Percentiles rank a stretch among this genome's conserved stretches.
Conservation (phyloP, 1,284 basidiomycete genomes). For the Rhodotorula sp. region DNA sequence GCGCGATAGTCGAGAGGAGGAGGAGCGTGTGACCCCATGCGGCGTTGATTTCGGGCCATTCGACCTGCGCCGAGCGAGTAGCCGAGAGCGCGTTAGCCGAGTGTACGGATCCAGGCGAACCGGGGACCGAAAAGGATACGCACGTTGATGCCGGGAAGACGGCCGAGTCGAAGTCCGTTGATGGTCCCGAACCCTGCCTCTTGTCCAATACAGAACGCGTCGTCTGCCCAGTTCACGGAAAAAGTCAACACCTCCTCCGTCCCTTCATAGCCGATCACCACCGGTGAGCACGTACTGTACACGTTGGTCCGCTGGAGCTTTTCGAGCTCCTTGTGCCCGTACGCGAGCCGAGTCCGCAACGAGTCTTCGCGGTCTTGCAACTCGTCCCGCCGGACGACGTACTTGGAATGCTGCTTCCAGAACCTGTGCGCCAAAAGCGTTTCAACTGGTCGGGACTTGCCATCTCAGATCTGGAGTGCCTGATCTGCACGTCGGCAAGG, state of each 20-base stretch:
- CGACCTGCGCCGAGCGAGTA: slow-evolving; percentile 60
- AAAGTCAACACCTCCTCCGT: too few species aligned
- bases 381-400: slow-evolving; percentile 63
- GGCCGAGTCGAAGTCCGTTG: slow-evolving; percentile 87
- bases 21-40: slow-evolving; percentile 97
- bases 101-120: too few species aligned
- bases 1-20: slow-evolving; percentile 81
- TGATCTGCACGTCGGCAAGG: too few species aligned
- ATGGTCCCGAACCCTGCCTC: slow-evolving; percentile 93
- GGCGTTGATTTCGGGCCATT: slow-evolving; percentile 98
- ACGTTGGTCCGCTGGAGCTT: slow-evolving; percentile 92
- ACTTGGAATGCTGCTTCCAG: slow-evolving; percentile 74
- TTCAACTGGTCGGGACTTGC: too few species aligned
- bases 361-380: slow-evolving; percentile 68
- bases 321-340: slow-evolving; percentile 60
- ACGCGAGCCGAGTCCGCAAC: slow-evolving; percentile 60
- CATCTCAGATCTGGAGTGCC: too few species aligned
- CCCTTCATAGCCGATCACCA: too few species aligned
- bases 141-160: slow-evolving; percentile 72
- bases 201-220: slow-evolving; percentile 96
- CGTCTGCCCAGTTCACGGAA: slow-evolving; percentile 53
- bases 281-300: slow-evolving; percentile 57
- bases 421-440: slow-evolving; percentile 66
- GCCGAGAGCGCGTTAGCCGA: not conserved
- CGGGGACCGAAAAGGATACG: too few species aligned